These are phyloP conservation scores for Ogataea trehalophila DNA, from an alignment of 805 yeast genomes.

Conservation along the genomic window DNA sequence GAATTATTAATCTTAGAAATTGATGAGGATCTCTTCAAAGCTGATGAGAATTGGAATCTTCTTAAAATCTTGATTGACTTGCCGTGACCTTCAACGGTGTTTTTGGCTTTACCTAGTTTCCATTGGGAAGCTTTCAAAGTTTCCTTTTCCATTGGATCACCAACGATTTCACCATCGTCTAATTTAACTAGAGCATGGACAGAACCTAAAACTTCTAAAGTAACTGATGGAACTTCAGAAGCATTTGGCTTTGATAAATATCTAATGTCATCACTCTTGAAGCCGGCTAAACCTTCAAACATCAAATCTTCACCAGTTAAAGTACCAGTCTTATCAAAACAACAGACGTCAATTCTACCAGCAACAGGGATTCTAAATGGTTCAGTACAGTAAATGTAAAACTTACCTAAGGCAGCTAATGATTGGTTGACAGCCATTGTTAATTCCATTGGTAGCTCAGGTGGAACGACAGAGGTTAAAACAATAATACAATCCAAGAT, in stretches of 20 bases:
- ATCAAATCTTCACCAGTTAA: slow-evolving; percentile 94
- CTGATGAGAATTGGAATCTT: slow-evolving; percentile 95
- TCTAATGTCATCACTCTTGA: slow-evolving; percentile 47
- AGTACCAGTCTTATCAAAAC: slow-evolving; percentile 98
- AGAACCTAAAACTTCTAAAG: slow-evolving; percentile 77
- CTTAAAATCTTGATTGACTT: slow-evolving; percentile 67
- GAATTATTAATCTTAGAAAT: slow-evolving; percentile 53
- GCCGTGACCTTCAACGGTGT: slow-evolving; percentile 45
- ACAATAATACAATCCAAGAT: slow-evolving; percentile 93
- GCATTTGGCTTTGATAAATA: slow-evolving; percentile 47
- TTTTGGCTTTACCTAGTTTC: slow-evolving; percentile 69
- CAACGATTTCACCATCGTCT: slow-evolving; percentile 96
- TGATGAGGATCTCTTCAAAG: slow-evolving; percentile 91
- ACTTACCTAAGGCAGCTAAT: slow-evolving; percentile 79
- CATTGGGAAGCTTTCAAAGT: slow-evolving; percentile 85
- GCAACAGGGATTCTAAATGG: slow-evolving; percentile 98
- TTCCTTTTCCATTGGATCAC: slow-evolving; percentile 99
- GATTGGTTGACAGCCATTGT: slow-evolving; percentile 97
- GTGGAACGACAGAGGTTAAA: slow-evolving; percentile 96
- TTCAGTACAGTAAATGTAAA: slow-evolving; percentile 92
- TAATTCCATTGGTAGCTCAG: slow-evolving; percentile 97
- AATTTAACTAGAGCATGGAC: slow-evolving; percentile 93
- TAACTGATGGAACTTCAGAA: slow-evolving; percentile 59
- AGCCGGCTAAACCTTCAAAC: slow-evolving; percentile 94
- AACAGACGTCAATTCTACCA: slow-evolving; percentile 96